Conservation (phyloP, 2,329 filamentous ascomycete genomes). For the Colletotrichum zoysiae region DNA sequence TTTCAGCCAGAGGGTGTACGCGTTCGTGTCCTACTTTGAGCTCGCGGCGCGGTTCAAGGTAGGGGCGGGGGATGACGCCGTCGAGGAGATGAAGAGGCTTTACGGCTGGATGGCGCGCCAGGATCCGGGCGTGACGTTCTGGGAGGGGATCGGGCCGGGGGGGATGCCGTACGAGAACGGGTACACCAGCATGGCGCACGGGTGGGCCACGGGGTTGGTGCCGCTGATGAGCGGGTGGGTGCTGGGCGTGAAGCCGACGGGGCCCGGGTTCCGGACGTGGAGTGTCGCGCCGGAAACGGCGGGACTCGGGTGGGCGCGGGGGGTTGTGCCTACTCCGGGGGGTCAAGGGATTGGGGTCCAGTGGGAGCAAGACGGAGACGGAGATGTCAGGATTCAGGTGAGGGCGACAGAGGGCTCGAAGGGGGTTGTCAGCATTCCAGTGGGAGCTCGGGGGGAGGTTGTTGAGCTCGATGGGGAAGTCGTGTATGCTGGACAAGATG, state of each 20-base stretch:
- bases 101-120: conserved; percentile 64
- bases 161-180: conserved; percentile 59
- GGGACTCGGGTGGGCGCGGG: conserved; percentile 58
- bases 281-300: conserved; percentile 53
- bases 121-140: conserved; percentile 62
- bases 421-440: conserved; percentile 47
- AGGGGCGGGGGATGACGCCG: conserved; percentile 49
- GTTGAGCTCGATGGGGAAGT: conserved; percentile 43
- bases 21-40: conserved; percentile 67
- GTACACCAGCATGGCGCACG: conserved; percentile 64
- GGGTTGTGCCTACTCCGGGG: conserved; percentile 56
- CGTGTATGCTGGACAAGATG: conserved; percentile 34
- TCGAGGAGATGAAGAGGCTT: conserved; percentile 60
- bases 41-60: conserved; percentile 60
- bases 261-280: conserved; percentile 59
- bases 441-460: conserved; percentile 28
- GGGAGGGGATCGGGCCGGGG: conserved; percentile 62
- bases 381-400: conserved; percentile 48
- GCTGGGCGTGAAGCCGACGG: conserved; percentile 59
- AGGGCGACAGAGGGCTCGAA: conserved; percentile 48
- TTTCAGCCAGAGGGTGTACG: conserved; percentile 61
- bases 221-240: conserved; percentile 60
- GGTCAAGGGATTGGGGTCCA: conserved; percentile 52
- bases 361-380: conserved; percentile 49
- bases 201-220: conserved; percentile 64